Conservation (phyloP, 2,329 filamentous ascomycete genomes). For the Thelonectria discophora region DNA sequence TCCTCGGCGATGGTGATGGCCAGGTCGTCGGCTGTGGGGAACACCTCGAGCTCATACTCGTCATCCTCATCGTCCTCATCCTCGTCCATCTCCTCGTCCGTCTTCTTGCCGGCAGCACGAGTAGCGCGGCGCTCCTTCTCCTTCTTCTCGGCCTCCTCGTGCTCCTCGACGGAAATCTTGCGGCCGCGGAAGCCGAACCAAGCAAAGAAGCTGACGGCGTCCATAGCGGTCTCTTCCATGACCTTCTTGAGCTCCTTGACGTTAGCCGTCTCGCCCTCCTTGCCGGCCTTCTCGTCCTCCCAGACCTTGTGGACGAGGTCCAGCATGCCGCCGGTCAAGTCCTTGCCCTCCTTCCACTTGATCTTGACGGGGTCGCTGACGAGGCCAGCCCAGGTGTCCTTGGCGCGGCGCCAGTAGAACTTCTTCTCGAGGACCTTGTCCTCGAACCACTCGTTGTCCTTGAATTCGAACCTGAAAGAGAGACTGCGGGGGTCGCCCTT, state of each 20-base stretch:
- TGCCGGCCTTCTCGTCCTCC: conserved; percentile 62
- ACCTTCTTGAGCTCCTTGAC: conserved; percentile 62
- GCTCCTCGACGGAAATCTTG: conserved; percentile 78
- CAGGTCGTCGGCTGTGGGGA: conserved; percentile 85
- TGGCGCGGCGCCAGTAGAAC: conserved; percentile 82
- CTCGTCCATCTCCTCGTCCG: conserved; percentile 57
- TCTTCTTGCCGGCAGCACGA: conserved; percentile 60
- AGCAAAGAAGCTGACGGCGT: conserved; percentile 82
- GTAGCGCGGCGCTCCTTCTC: conserved; percentile 65
- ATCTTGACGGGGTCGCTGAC: conserved; percentile 91
- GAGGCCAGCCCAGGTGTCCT: conserved; percentile 75
- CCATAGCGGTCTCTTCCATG: conserved; percentile 68
- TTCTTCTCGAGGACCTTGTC: conserved; percentile 85
- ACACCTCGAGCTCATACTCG: conserved; percentile 80
- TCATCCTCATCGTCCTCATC: conserved; percentile 70
- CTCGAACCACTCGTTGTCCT: conserved; percentile 82
- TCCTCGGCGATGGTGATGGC: conserved; percentile 86
- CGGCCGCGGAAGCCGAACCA: conserved; percentile 85
- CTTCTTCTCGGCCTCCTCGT: conserved; percentile 66
- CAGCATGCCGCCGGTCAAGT: conserved; percentile 83
- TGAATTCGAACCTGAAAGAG: conserved; percentile 80
- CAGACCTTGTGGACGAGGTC: conserved; percentile 76
- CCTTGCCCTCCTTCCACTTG: conserved; percentile 82
- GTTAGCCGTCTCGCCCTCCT: conserved; percentile 55
- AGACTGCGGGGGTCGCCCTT: conserved; percentile 83